Base-by-base conservation (phyloP, 495 filamentous ascomycete species). In the Poronia punctata region DNA sequence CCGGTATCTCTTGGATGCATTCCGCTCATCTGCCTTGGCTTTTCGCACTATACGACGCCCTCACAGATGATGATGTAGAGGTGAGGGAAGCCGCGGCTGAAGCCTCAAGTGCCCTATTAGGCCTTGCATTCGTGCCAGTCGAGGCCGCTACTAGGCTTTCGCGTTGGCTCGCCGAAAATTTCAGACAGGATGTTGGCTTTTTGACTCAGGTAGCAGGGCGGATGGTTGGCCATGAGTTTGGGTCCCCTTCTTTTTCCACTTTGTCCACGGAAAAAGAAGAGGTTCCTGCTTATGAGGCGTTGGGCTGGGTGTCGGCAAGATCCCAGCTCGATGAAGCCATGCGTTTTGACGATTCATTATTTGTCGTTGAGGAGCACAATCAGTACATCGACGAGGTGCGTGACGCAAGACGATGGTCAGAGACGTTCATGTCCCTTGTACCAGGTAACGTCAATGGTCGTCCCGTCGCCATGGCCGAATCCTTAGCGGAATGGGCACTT, bases 51-150 rank as follows among this genome's bases (percentile, higher is more conserved):
- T 76, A 72, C 52, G 60, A 63, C 71, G 49, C 45, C 47, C 67
- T 96, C 0, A 82, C 84, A 45, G 92, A 96, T 58, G 92, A 98
- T 50, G 92, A 96, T 49, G 85, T 93, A 30, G 90, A 95, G 27
- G 69, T 95, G 26, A 74, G 90, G 3, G 75, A 81, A 9, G 54
- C 76, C 0, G 83, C 78, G 7, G 79, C 88, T 3, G 21, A 25
- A 2, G 61, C 66, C 3, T 64, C 71, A 0, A 53, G 61, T 9
- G 27, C 33, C 16, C 42, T 80, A 4, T 33, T 75, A 0, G 51
- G 54, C 7, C 44, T 49, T 12, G 34, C 42, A n/a, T 40, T 67
- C 2, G 49, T 67, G 15, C 57, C 73, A 5, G 59, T 67, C 9
- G 57, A 63, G 2, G 70, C 72, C 0, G 60, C 57, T 1, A 48